Percentiles rank a stretch among this genome's conserved stretches.
Conservation (phyloP, 2,329 filamentous ascomycete species). For the Calonectria pauciramosa region DNA sequence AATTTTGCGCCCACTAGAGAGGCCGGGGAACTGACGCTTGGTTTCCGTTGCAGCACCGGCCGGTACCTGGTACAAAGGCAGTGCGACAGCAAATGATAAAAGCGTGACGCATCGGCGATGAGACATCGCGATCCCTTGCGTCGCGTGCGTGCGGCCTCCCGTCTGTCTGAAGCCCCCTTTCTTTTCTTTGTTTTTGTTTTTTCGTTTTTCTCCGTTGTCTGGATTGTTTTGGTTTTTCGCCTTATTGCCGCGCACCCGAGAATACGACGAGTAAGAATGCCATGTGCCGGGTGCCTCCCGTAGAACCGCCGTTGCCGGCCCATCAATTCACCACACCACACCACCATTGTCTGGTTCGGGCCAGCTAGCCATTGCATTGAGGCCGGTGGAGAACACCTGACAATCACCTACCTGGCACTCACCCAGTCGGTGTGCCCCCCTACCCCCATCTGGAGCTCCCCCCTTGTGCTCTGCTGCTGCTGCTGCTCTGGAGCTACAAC, state of each 20-base stretch:
- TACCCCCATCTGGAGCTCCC: not conserved
- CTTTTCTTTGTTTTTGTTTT: not conserved
- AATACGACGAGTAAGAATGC: slow-evolving; percentile 8
- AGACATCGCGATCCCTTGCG: slow-evolving; percentile 11
- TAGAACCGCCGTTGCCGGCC: slow-evolving; percentile 1
- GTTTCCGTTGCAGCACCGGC: not conserved
- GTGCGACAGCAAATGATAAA: not conserved
- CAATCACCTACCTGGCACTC: not conserved
- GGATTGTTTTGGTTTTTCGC: not conserved
- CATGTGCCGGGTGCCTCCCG: not conserved
- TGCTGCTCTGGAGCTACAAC: slow-evolving; percentile 6
- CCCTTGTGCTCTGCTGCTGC: slow-evolving; percentile 1
- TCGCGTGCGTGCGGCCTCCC: not conserved
- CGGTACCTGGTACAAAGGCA: slow-evolving; percentile 3
- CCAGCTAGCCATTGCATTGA: not conserved
- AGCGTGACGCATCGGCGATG: not conserved
- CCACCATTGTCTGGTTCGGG: not conserved
- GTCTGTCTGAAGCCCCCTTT: not conserved
- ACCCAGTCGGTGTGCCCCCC: slow-evolving; percentile 1
- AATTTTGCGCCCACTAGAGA: not conserved
- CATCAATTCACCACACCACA: slow-evolving; percentile 5
- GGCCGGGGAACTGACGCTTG: not conserved
- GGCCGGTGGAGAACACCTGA: not conserved
- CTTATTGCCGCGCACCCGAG: not conserved
- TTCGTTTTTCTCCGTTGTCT: not conserved